A percentile compares a stretch with the other conserved stretches of the same genome.
phyloP scores from a whole-genome alignment of 495 filamentous ascomycete genomes.

The Platismatia glauca region DNA sequence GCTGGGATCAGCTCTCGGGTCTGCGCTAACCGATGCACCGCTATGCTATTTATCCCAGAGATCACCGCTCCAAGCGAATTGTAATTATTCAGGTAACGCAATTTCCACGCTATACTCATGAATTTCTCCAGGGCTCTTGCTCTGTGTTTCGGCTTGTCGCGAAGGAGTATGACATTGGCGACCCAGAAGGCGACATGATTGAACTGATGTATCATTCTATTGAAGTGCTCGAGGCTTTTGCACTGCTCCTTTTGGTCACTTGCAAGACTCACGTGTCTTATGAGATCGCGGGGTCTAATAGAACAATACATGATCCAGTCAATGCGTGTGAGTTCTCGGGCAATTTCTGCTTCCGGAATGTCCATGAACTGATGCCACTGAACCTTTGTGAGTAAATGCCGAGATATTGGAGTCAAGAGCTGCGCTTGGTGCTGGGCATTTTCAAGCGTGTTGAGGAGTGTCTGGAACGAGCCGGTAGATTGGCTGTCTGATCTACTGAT shows the following conservation, averaged over 20 bases:
- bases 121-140: slow-evolving; percentile 86
- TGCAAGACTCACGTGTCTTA: slow-evolving; percentile 77
- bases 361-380: slow-evolving; percentile 82
- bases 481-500: slow-evolving; percentile 37
- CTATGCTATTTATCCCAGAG: slow-evolving; percentile 81
- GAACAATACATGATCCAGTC: slow-evolving; percentile 96
- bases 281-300: slow-evolving; percentile 89
- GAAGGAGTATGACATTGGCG: slow-evolving; percentile 79
- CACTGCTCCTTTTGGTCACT: slow-evolving; percentile 57
- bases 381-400: slow-evolving; percentile 58
- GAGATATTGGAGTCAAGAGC: slow-evolving; percentile 51
- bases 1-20: slow-evolving; percentile 69
- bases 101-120: slow-evolving; percentile 72
- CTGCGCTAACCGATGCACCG: slow-evolving; percentile 75
- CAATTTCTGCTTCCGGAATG: slow-evolving; percentile 68
- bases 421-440: slow-evolving; percentile 66
- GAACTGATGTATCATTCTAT: slow-evolving; percentile 90
- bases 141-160: slow-evolving; percentile 93
- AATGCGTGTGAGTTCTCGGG: slow-evolving; percentile 84
- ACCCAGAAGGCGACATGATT: slow-evolving; percentile 92
- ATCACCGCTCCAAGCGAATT: slow-evolving; percentile 88
- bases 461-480: slow-evolving; percentile 38
- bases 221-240: slow-evolving; percentile 74
- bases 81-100: slow-evolving; percentile 92
- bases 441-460: slow-evolving; percentile 54